Conservation (phyloP, 371 early-diverging fungal species). For the Haplosporangium sp. region DNA sequence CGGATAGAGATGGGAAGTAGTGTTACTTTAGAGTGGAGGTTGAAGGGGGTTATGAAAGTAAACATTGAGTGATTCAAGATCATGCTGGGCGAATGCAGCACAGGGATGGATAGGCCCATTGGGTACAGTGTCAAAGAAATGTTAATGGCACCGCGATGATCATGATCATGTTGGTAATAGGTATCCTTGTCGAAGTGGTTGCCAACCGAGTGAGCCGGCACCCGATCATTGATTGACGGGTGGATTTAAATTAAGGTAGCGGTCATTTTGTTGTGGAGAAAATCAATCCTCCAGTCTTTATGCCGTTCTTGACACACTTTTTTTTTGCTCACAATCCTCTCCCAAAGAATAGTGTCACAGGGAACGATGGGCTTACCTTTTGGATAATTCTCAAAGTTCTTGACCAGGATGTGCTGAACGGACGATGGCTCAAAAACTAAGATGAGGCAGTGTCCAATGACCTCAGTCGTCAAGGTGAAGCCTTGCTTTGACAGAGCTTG, state of each 20-base stretch:
- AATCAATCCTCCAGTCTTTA: no score
- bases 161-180: no score
- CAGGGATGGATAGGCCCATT: not conserved
- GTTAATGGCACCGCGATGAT: no score
- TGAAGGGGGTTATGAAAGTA: not conserved
- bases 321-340: no score
- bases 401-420: conserved; percentile 55
- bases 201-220: no score
- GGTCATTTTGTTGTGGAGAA: no score
- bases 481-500: conserved; percentile 50
- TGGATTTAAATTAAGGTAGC: no score
- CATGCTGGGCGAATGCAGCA: not conserved
- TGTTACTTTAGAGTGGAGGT: conserved; percentile 44
- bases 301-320: no score
- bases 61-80: not conserved
- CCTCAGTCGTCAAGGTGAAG: conserved; percentile 40
- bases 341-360: no score
- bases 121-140: no score
- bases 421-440: conserved; percentile 53
- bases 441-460: conserved; percentile 48
- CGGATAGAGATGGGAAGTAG: not conserved
- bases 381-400: conserved; percentile 57
- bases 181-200: no score
- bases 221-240: no score
- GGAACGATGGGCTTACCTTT: conserved; percentile 23